phyloP scores from a whole-genome alignment of 768 basidiomycete genomes.

The Hortiboletus flavorubellus region DNA sequence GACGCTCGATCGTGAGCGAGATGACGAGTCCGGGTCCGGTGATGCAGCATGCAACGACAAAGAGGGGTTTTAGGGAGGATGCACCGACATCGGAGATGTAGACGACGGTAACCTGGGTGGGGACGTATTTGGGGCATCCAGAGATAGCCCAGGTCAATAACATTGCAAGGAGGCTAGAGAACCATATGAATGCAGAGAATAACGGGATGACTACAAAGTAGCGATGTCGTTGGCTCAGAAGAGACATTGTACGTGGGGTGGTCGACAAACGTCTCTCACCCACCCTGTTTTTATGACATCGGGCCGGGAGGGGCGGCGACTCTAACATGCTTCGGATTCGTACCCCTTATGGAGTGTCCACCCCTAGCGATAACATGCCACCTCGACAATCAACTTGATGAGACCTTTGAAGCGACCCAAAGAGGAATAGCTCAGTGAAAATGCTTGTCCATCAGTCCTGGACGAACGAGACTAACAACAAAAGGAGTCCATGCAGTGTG shows the following conservation, averaged over 20 bases:
- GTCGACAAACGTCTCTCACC: background rate
- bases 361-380: too few species aligned
- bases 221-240: conserved; percentile 41
- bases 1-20: conserved; percentile 57
- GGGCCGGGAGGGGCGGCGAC: too few species aligned
- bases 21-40: conserved; percentile 62
- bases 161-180: conserved; percentile 66
- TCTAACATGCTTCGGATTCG: too few species aligned
- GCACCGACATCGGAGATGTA: conserved; percentile 83
- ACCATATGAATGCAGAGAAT: conserved; percentile 63
- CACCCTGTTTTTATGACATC: conserved; percentile 7
- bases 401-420: background rate
- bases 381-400: background rate
- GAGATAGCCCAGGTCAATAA: conserved; percentile 67
- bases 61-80: conserved; percentile 68
- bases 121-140: conserved; percentile 49
- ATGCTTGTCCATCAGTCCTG: background rate
- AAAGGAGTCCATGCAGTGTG: too few species aligned
- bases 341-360: background rate
- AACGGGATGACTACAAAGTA: conserved; percentile 63
- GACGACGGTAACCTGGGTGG: conserved; percentile 55
- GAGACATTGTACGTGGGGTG: conserved; percentile 13
- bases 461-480: too few species aligned
- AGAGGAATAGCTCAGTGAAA: background rate
- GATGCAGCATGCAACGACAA: conserved; percentile 60